Base-by-base conservation (phyloP, 1,284 basidiomycete genomes). In the Wallemia ichthyophaga region DNA sequence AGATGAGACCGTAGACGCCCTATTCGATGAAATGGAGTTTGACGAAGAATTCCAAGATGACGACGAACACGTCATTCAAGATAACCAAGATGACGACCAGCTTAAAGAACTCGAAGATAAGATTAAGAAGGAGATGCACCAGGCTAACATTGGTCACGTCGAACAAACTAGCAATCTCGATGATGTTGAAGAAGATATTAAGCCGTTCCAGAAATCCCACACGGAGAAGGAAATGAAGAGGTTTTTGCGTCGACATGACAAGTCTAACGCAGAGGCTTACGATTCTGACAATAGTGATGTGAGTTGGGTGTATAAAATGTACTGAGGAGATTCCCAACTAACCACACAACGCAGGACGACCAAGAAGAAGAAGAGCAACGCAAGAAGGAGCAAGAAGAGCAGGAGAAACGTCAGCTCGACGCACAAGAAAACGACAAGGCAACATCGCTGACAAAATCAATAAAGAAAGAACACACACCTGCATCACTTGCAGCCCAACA, bases 31-130 rank as follows among this genome's bases (percentile, higher is more conserved):
- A 66, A 75, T 83, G 61, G 76, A 81, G 25, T 88, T 78, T 65
- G 85, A 88, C 65, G 83, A 83, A 64, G 81, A 83, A 21, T 82
- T 86, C 65, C 81, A 81, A 23, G 86, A 88, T 64, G 85, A 89
- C 63, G 85, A 89, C 58, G 85, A 88, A 66, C 79, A 78, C 66
- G 75, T 79, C 67, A 74, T 79, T 54, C 72, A 75, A 23, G 81
- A 83, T 60, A 78, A 79, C 27, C 72, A 73, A 59, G 79, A 86
- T 57, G 86, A 88, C 61, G 83, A 86, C 60, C 83, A 86, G 66
- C 76, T 80, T 33, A 87, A 83, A 67, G 84, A 88, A 67, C 73
- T 82, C n/a, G 84, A 86, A 75, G 85, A 48, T 19, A 48, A 21
- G n/a, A 48, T 48, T 5, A 48, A 48, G 37, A 48, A 48, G 37